phyloP scores from a whole-genome alignment of 768 basidiomycete genomes.

The Tulasnella sp. region DNA sequence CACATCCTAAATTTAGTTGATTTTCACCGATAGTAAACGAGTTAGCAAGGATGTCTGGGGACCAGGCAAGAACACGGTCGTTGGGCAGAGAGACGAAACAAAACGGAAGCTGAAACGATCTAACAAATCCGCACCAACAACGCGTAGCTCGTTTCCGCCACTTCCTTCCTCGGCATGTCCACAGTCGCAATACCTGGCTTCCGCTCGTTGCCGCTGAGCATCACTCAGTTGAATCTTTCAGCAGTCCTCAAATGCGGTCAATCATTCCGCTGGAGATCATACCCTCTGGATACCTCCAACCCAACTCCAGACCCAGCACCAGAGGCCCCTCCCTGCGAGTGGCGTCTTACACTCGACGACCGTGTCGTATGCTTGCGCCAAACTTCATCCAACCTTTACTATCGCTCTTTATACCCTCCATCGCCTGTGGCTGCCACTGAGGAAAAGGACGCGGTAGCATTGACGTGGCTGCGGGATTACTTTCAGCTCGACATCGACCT shows the following conservation, averaged over 20 bases:
- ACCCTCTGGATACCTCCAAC: conserved; percentile 23
- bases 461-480: conserved; percentile 76
- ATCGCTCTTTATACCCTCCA: conserved; percentile 63
- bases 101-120: neutral
- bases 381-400: conserved; percentile 59
- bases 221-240: conserved; percentile 69
- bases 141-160: neutral
- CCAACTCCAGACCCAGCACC: conserved; percentile 27
- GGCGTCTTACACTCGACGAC: conserved; percentile 73
- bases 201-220: conserved; percentile 54
- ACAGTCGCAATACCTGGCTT: conserved; percentile 44
- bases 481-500: conserved; percentile 83
- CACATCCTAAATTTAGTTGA: neutral
- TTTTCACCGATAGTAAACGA: neutral
- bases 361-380: conserved; percentile 82
- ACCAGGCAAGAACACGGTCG: neutral
- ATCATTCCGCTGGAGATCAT: conserved; percentile 68
- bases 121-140: neutral
- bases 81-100: neutral
- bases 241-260: conserved; percentile 80
- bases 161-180: neutral
- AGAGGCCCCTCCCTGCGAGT: conserved; percentile 51
- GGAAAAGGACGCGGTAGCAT: conserved; percentile 44
- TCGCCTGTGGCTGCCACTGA: conserved; percentile 33
- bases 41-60: neutral